phyloP scores from a whole-genome alignment of 2,329 filamentous ascomycete genomes.

The Xylariaceae sp. region DNA sequence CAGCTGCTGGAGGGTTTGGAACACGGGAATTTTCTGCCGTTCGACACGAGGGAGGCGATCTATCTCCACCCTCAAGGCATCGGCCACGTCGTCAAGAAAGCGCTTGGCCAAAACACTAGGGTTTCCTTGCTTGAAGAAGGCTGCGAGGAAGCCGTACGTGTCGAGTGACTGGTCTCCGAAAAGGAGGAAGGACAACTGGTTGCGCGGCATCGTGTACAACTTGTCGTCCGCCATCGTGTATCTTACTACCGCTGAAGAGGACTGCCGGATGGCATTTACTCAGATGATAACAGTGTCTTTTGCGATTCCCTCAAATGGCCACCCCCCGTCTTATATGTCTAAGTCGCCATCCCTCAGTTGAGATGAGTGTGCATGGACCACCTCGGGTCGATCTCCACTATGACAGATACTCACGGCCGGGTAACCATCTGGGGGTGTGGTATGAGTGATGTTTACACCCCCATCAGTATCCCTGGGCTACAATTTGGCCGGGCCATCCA shows the following conservation, averaged over 20 bases:
- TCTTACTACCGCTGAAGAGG: conserved; percentile 6
- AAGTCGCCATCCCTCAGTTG: conserved; percentile 14
- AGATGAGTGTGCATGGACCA: conserved; percentile 19
- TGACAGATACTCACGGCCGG: not conserved
- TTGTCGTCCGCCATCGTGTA: conserved; percentile 37
- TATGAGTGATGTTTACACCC: conserved; percentile 22
- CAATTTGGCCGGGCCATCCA: conserved; percentile 34
- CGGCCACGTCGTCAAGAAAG: conserved; percentile 55
- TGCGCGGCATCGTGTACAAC: too few species aligned
- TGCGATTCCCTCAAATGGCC: conserved; percentile 1
- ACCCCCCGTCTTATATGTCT: conserved; percentile 31
- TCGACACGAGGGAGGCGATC: conserved; percentile 52
- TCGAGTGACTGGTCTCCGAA: conserved; percentile 69
- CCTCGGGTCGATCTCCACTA: conserved; percentile 23
- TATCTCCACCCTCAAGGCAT: conserved; percentile 56
- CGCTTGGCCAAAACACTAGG: conserved; percentile 51
- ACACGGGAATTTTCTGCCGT: conserved; percentile 54
- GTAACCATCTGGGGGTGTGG: conserved; percentile 17
- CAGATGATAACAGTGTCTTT: not conserved
- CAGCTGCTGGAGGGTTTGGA: conserved; percentile 58
- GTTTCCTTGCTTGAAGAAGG: conserved; percentile 43
- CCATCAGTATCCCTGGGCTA: conserved; percentile 21
- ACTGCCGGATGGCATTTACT: not conserved
- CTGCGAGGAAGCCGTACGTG: conserved; percentile 57
- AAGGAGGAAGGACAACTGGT: conserved; percentile 51